Base-by-base conservation (phyloP, 768 basidiomycete genomes). In the Pholiota molesta region DNA sequence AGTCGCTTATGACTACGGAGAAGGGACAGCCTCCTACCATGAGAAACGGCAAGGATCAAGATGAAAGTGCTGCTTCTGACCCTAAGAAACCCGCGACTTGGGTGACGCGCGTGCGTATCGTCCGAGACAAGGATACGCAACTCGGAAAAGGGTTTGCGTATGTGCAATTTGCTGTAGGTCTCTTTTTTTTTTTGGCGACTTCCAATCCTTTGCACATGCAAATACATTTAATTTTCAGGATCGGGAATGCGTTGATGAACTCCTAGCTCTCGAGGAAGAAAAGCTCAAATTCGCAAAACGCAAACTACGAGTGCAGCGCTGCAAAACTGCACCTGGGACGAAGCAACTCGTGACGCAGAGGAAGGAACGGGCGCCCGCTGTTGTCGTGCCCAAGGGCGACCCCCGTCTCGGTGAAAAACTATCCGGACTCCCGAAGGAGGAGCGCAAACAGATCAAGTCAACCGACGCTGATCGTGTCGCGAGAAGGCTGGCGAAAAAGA, bases 81-180 rank as follows among this genome's bases (percentile, higher is more conserved):
- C 71, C 70, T 6, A 75, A 75, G 59, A 83, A 79, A 63, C 70
- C 71, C 7, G 73, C 74, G 44, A 73, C 81, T 14, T 94, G 91
- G 91, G 93, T 96, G 17, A 86, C 83, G 8, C 86, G 85, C 37
- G 94, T 97, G n/a, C 84, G 97, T 45, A 87, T 97, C 67, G 83
- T 97, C 55, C 83, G 93, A 52, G 97, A 99, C 73, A 87, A 86
- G 66, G 94, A 92, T 61, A 97, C 94, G 1, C 94, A 95, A 66
- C 83, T 98, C 14, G 97, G 96, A 13, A 97, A 97, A 76, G 96
- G 96, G 5, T 96, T 98, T 72, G 94, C 91, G 10, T 97, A 98
- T 69, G 88, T 99, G 19, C 89, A 94, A 67, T 93, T 98, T 64
- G 73, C 79, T 59, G 97, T 97, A 73, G 63, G 90, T 80, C 26